These are phyloP conservation scores for Incumbomyces lentus DNA, from an alignment of 2,329 filamentous ascomycete genomes.

Conservation along the genomic window DNA sequence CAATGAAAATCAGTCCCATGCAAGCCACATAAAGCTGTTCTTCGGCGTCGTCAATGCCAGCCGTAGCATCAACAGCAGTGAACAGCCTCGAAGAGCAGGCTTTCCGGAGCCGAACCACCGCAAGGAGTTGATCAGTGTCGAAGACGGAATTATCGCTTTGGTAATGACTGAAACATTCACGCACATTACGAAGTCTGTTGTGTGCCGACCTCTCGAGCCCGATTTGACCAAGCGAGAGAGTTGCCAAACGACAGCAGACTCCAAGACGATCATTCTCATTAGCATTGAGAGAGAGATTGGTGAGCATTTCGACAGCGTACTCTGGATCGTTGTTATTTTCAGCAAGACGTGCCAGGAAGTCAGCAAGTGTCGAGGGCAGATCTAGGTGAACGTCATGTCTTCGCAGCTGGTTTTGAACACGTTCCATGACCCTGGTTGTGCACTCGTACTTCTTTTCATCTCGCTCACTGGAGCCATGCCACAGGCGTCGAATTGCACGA, in stretches of 20 bases:
- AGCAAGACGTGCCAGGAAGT: slow-evolving; percentile 1
- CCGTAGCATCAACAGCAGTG: neutral
- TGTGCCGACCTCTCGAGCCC: neutral
- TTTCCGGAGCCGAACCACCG: slow-evolving; percentile 3
- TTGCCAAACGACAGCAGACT: neutral
- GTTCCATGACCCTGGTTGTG: neutral
- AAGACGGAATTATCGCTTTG: too few species aligned
- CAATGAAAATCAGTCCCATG: neutral
- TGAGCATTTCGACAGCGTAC: neutral
- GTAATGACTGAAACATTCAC: neutral
- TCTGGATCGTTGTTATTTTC: neutral
- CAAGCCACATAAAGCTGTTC: neutral
- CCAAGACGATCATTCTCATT: neutral
- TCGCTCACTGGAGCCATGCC: neutral
- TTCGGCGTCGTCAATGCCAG: neutral
- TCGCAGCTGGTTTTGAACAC: neutral
- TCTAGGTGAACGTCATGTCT: neutral
- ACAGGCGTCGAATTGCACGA: slow-evolving; percentile 27
- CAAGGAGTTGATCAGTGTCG: neutral
- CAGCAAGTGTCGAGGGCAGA: neutral
- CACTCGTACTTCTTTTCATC: neutral
- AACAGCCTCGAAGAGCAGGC: neutral
- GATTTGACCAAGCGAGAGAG: neutral
- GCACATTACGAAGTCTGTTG: neutral
- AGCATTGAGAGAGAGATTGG: neutral